Evolutionary conservation across 1,139 yeast species (phyloP).

Genomic region (Candida sp.): DNA sequence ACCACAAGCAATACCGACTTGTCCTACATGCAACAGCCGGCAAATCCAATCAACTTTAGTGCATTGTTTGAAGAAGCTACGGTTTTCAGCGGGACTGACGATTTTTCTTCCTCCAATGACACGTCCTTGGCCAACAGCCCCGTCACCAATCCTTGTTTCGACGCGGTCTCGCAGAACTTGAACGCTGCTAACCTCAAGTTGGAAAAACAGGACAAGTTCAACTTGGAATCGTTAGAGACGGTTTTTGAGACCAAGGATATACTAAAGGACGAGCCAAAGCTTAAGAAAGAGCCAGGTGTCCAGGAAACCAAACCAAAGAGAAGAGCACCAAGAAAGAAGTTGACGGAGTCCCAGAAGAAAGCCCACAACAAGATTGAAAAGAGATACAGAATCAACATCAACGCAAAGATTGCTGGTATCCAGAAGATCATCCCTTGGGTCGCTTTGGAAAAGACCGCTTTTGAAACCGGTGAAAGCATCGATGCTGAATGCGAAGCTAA

Average conservation of each 20-base stretch:
- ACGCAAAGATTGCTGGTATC: constrained; percentile 69
- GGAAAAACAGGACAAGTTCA: constrained; percentile 14
- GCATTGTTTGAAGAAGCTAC: constrained; percentile 4
- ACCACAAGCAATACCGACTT: constrained; percentile 19
- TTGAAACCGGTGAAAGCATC: constrained; percentile 46
- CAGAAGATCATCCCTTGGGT: constrained; percentile 71
- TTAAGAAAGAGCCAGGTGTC: constrained; percentile 1
- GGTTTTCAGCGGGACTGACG: constrained; percentile 8
- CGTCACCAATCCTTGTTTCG: constrained; percentile 3
- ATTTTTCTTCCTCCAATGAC: constrained; percentile 8
- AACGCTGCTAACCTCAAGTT: constrained; percentile 14
- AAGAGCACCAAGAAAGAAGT: constrained; percentile 59
- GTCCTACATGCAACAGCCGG: constrained; percentile 4
- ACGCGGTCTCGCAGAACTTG: constrained; percentile 5
- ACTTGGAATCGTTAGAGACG: constrained; percentile 24
- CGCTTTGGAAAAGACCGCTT: constrained; percentile 60
- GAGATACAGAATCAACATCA: constrained; percentile 73
- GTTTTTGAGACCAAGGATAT: constrained; percentile 31
- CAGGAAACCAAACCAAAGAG: constrained; percentile 20
- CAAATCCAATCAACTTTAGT: constrained; percentile 7
- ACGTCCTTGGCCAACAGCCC: constrained; percentile 14
- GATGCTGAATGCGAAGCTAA: constrained; percentile 19
- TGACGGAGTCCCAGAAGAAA: constrained; percentile 65
- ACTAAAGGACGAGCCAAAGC: constrained; percentile 18
- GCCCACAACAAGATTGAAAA: constrained; percentile 77